phyloP scores from a whole-genome alignment of 148 eudicot species.

The Drosera capensis region DNA sequence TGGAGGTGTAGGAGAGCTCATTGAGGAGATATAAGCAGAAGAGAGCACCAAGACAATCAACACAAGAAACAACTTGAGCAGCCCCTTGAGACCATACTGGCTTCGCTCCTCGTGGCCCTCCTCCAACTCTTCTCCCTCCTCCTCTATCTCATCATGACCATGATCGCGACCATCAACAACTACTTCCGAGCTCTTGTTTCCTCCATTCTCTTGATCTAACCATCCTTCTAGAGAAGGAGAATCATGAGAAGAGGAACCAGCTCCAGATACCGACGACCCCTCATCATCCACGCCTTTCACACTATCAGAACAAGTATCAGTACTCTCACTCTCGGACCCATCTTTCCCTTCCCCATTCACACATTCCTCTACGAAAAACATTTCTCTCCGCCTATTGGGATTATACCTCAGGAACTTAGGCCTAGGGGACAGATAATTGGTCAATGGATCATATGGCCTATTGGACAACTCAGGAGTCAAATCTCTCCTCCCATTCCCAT shows the following conservation, averaged over 20 bases:
- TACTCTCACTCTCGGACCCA: slow-evolving; percentile 1
- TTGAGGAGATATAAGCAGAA: slow-evolving; percentile 20
- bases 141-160: slow-evolving; percentile 10
- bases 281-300: slow-evolving; percentile 6
- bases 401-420: slow-evolving; percentile 48
- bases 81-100: slow-evolving; percentile 17
- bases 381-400: slow-evolving; percentile 25
- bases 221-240: slow-evolving; percentile 7
- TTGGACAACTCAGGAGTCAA: slow-evolving; percentile 10
- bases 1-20: slow-evolving; percentile 25
- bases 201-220: slow-evolving; percentile 5
- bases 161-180: no score
- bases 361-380: slow-evolving; percentile 7
- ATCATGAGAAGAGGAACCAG: slow-evolving; percentile 11
- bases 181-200: no score
- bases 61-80: slow-evolving; percentile 25
- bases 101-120: slow-evolving; percentile 10
- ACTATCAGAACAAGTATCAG: slow-evolving; percentile 6
- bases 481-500: slow-evolving; percentile 8
- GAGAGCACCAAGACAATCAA: slow-evolving; percentile 20
- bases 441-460: slow-evolving; percentile 44
- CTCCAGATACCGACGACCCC: neutral
- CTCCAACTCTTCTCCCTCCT: slow-evolving; percentile 15
- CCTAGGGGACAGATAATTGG: slow-evolving; percentile 55
- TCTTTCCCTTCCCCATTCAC: slow-evolving; percentile 2